phyloP scores from a whole-genome alignment of 2,329 filamentous ascomycete genomes.

The Sclerotinia borealis region DNA sequence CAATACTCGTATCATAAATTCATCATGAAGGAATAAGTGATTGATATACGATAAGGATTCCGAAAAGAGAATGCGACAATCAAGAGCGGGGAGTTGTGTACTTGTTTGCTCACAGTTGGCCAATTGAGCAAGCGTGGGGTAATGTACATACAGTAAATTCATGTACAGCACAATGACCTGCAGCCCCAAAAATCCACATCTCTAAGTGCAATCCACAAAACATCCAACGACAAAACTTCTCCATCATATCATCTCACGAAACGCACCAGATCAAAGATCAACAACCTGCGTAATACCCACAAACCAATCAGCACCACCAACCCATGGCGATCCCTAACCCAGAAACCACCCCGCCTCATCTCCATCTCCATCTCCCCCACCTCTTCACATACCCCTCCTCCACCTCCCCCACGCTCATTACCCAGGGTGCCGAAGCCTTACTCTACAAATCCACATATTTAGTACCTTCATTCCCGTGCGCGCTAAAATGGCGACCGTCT shows the following conservation, averaged over 20 bases:
- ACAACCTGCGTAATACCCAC: neutral
- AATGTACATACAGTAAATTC: neutral
- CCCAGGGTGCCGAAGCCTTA: constrained; percentile 92
- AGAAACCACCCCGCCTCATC: constrained; percentile 8
- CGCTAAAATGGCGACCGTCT: constrained; percentile 83
- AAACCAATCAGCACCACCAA: neutral
- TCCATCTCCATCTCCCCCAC: constrained; percentile 26
- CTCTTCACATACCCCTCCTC: constrained; percentile 47
- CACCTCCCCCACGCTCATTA: constrained; percentile 61
- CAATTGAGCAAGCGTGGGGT: neutral
- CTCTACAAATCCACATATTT: constrained; percentile 86
- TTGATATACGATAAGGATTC: neutral
- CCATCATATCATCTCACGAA: neutral
- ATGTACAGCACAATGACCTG: constrained; percentile 6
- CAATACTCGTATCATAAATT: too few species aligned
- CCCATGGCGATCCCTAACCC: neutral
- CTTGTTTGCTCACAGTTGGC: neutral
- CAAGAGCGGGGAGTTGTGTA: neutral
- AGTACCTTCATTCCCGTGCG: constrained; percentile 57
- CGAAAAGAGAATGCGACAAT: neutral
- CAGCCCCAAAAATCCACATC: constrained; percentile 2
- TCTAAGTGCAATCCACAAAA: neutral
- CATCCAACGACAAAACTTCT: neutral
- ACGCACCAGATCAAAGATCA: neutral
- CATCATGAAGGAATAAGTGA: too few species aligned